A percentile compares a stretch with the other conserved stretches of the same genome.
phyloP scores from a whole-genome alignment of 495 filamentous ascomycete genomes.

The Penicillium taxi region DNA sequence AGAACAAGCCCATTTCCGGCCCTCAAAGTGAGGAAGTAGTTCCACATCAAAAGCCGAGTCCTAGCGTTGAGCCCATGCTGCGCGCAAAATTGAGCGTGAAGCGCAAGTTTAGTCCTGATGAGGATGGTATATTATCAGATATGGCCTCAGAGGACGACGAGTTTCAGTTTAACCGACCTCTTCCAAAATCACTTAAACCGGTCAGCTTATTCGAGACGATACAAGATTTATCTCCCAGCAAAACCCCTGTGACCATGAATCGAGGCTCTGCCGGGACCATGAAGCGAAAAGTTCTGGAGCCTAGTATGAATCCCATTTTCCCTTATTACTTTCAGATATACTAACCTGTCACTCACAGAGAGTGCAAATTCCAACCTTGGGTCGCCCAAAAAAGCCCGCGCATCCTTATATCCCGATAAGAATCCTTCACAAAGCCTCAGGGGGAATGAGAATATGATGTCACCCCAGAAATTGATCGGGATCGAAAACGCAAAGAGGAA shows the following conservation, averaged over 20 bases:
- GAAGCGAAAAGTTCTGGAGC: constrained; percentile 49
- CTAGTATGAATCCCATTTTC: constrained; percentile 40
- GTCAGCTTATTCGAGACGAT: constrained; percentile 4
- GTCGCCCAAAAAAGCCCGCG: constrained; percentile 22
- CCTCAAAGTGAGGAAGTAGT: neutral
- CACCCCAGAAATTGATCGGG: constrained; percentile 13
- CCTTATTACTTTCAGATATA: neutral
- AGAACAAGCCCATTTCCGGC: constrained; percentile 27
- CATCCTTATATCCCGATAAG: constrained; percentile 6
- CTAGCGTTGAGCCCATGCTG: constrained; percentile 1
- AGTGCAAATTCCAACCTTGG: constrained; percentile 42
- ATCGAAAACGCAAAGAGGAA: constrained; percentile 5
- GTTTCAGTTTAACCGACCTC: constrained; percentile 42
- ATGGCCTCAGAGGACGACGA: constrained; percentile 29
- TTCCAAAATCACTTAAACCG: constrained; percentile 9
- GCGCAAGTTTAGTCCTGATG: constrained; percentile 53
- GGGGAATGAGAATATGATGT: constrained; percentile 10
- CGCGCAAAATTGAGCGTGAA: constrained; percentile 47
- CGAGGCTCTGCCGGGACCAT: constrained; percentile 12
- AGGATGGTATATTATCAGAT: constrained; percentile 27
- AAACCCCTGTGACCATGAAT: constrained; percentile 14
- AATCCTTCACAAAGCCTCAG: constrained; percentile 8
- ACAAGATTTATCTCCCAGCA: constrained; percentile 11
- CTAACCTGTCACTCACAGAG: constrained; percentile 37
- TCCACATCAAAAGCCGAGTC: neutral